Evolutionary conservation across 2,329 filamentous ascomycete species (phyloP).

Genomic region (Triangularia setosa): DNA sequence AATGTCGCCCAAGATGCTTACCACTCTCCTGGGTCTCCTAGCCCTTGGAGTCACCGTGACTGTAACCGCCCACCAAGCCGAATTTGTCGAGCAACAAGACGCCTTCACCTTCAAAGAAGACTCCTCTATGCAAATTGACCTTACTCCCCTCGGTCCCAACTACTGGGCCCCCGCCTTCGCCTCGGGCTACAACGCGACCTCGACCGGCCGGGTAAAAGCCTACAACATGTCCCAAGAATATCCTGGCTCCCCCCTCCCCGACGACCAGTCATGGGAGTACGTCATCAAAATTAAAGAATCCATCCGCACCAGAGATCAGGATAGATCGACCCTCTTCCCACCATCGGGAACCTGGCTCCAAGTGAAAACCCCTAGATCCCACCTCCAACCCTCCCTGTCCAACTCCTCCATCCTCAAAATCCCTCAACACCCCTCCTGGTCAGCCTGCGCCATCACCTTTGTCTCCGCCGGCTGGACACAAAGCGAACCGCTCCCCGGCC

Average conservation of each 20-base stretch:
- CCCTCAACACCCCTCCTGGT: not conserved
- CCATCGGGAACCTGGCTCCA: not conserved
- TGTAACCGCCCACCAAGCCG: not conserved
- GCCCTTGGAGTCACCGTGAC: not conserved
- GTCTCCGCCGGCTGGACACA: not conserved
- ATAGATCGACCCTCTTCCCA: not conserved
- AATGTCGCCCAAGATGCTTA: too few relatives aligned
- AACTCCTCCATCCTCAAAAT: not conserved
- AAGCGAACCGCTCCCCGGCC: not conserved
- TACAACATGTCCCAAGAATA: not conserved
- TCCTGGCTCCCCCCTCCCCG: not conserved
- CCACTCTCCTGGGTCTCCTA: not conserved
- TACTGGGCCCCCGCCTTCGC: not conserved
- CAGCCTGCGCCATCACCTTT: not conserved
- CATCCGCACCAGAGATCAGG: too few relatives aligned
- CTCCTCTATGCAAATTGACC: too few relatives aligned
- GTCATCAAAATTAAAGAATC: not conserved
- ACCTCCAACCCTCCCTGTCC: not conserved
- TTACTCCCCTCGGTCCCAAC: not conserved
- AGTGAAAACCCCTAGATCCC: not conserved
- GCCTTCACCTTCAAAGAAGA: not conserved
- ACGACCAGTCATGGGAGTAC: not conserved
- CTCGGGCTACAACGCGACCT: not conserved
- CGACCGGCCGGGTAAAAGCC: not conserved
- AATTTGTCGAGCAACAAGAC: not conserved